Base-by-base conservation (phyloP, 83 land plant genomes). In the Larix sibirica region DNA sequence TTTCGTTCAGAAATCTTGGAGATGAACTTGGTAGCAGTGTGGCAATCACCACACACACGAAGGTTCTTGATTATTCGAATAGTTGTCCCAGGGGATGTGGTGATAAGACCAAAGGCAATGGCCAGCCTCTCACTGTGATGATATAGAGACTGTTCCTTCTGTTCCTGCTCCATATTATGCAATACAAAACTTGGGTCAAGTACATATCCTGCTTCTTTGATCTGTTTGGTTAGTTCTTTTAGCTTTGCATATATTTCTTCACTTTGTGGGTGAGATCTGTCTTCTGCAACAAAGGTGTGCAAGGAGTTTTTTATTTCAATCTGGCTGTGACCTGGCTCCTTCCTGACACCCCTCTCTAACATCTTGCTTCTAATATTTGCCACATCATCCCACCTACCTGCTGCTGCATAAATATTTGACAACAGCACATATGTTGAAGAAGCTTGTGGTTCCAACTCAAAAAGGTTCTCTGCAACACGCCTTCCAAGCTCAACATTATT, bases 181-280 rank as follows among this genome's bases (percentile, higher is more conserved):
- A 64, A 23, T 5, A 20, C 67, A 64, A n/a, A 64, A 64, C 67
- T 64, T 64, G 67, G 21, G 24, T 64, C 23, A 64, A 23, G 67
- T n/a, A 64, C 24, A 23, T 64, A 64, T 7, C 67, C 67, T n/a
- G 67, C 67, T 64, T 64, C 67, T 64, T 64, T 64, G 24, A 64
- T 64, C 67, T 64, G 67, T 9, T 23, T 23, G 24, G 24, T 23
- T 64, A 64, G 24, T n/a, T 23, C 24, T 6, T 9, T 20, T 23
- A 64, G 24, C 20, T 20, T 23, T n/a, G 5, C 24, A 64, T 64
- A 64, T 8, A 64, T 64, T 64, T 64, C 67, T 64, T 64, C 24
- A 64, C 24, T n/a, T 23, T 7, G 21, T 64, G 67, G 67, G 24
- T 64, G 67, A 1, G 67, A 64, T 64, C 24, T 64, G 24, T 64